Percentiles rank a stretch among this genome's conserved stretches.
Conservation (phyloP, 108 stramenopile species). For the Skeletonema marinoi region DNA sequence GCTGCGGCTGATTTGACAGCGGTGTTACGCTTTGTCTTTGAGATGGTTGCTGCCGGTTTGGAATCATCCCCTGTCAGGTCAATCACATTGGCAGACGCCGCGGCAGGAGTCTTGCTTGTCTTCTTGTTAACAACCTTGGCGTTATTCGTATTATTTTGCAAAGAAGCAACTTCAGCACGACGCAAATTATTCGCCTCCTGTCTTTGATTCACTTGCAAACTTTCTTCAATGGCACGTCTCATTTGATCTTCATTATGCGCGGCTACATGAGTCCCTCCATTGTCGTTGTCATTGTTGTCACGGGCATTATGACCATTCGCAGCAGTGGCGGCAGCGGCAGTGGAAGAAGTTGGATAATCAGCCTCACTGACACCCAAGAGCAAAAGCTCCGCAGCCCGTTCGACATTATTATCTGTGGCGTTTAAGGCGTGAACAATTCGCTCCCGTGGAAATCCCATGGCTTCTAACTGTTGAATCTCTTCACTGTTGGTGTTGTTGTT, state of each 20-base stretch:
- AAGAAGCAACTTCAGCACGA: constrained; percentile 16
- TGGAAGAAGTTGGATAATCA: neutral
- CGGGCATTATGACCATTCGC: neutral
- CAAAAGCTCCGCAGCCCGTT: constrained; percentile 69
- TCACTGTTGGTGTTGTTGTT: constrained; percentile 1
- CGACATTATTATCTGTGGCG: constrained; percentile 63
- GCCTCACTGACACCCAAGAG: constrained; percentile 31
- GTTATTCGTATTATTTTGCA: neutral
- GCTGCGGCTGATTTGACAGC: constrained; percentile 42
- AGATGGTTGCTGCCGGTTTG: constrained; percentile 6
- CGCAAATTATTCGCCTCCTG: constrained; percentile 37
- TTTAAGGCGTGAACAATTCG: constrained; percentile 64
- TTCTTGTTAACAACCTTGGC: constrained; percentile 2
- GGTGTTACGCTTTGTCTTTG: constrained; percentile 4
- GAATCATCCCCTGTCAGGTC: neutral
- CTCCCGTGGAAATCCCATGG: constrained; percentile 76
- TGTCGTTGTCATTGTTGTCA: neutral
- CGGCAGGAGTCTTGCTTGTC: constrained; percentile 6
- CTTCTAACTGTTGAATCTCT: constrained; percentile 44
- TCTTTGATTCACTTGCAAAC: constrained; percentile 19
- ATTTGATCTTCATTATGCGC: constrained; percentile 49
- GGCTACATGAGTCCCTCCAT: constrained; percentile 22
- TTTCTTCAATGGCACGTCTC: constrained; percentile 47
- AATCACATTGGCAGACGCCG: neutral
- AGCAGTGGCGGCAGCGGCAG: neutral